These are phyloP conservation scores for Starmera quercuum DNA, from an alignment of 805 yeast species.

Conservation along the genomic window DNA sequence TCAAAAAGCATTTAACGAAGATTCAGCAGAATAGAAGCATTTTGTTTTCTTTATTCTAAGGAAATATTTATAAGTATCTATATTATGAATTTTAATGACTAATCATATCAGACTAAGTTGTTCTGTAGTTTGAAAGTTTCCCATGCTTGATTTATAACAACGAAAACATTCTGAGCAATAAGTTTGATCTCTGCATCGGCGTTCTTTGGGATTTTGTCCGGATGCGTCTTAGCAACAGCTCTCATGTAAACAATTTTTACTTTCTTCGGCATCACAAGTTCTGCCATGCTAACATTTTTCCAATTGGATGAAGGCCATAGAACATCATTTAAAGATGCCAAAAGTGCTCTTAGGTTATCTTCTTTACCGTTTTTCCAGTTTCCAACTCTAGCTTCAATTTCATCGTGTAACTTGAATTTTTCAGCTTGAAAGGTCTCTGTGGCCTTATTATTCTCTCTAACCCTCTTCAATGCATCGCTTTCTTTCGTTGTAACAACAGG, in stretches of 20 bases:
- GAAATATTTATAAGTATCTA: not conserved
- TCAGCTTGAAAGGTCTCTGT: conserved; percentile 46
- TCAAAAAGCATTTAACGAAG: conserved; percentile 25
- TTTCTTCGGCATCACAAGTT: conserved; percentile 80
- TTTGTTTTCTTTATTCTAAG: not conserved
- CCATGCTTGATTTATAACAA: conserved; percentile 84
- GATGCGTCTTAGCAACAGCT: conserved; percentile 83
- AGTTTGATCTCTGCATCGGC: conserved; percentile 64
- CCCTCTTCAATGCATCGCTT: conserved; percentile 41
- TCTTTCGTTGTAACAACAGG: conserved; percentile 1
- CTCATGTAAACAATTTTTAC: conserved; percentile 84
- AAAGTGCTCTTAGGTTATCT: conserved; percentile 69
- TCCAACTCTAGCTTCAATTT: conserved; percentile 44
- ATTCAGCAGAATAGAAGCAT: not conserved
- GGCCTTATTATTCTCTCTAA: conserved; percentile 38
- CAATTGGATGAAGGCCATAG: conserved; percentile 63
- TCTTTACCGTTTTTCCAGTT: conserved; percentile 72
- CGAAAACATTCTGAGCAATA: conserved; percentile 84
- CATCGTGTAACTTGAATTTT: conserved; percentile 55
- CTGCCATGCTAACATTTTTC: conserved; percentile 61
- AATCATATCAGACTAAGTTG: conserved; percentile 24
- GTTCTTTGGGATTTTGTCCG: conserved; percentile 66
- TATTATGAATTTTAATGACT: not conserved
- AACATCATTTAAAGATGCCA: conserved; percentile 60
- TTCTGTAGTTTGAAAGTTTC: conserved; percentile 65